A percentile compares a stretch with the other conserved stretches of the same genome.
Evolutionary conservation across 805 yeast species (phyloP).

Genomic region (Tetrapisispora taiwanensis): DNA sequence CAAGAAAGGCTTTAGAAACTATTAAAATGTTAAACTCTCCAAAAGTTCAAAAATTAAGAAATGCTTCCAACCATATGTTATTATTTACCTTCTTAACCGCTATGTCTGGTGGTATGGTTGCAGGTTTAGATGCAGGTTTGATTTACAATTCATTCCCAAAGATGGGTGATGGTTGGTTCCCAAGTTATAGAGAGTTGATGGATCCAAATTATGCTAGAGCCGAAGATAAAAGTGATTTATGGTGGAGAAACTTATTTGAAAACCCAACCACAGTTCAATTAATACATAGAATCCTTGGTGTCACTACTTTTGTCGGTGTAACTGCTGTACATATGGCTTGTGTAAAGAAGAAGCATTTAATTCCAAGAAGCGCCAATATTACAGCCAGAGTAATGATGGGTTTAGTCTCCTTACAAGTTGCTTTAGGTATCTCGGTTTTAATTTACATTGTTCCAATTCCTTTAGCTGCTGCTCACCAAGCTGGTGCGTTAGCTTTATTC

Average conservation of each 20-base stretch:
- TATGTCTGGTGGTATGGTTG: constrained; percentile 96
- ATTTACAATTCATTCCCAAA: constrained; percentile 93
- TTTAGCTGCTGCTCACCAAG: constrained; percentile 92
- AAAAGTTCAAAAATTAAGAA: constrained; percentile 46
- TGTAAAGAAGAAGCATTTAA: constrained; percentile 40
- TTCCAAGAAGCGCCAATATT: constrained; percentile 48
- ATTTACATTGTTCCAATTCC: constrained; percentile 85
- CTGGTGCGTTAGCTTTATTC: constrained; percentile 84
- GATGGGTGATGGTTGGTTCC: constrained; percentile 82
- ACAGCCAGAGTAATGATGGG: constrained; percentile 69
- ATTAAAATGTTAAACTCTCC: constrained; percentile 56
- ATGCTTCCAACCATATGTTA: constrained; percentile 45
- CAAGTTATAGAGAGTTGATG: constrained; percentile 68
- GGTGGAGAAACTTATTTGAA: constrained; percentile 90
- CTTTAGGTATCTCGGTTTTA: constrained; percentile 78
- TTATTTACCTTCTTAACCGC: constrained; percentile 78
- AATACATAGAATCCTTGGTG: constrained; percentile 78
- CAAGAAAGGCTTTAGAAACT: constrained; percentile 43
- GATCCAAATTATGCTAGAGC: constrained; percentile 61
- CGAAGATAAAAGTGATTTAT: constrained; percentile 57
- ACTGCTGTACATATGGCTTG: constrained; percentile 65
- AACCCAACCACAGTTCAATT: constrained; percentile 95
- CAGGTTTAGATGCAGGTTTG: constrained; percentile 95
- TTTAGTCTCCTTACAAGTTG: constrained; percentile 69
- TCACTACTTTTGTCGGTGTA: constrained; percentile 63